Conservation (phyloP, 176 grass and related monocot species). For the Carex littledalei region DNA sequence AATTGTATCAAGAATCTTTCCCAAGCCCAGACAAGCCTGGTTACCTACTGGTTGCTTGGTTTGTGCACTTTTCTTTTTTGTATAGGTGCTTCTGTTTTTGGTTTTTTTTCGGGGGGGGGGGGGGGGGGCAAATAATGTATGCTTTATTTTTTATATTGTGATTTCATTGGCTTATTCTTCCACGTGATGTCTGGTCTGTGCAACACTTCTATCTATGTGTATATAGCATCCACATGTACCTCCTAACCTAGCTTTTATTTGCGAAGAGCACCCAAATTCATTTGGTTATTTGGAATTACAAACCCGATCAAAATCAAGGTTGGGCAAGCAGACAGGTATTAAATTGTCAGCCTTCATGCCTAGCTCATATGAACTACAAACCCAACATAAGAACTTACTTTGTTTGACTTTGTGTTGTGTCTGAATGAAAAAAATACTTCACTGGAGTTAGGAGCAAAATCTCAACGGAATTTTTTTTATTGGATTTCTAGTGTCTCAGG, state of each 20-base stretch:
- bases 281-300: neutral
- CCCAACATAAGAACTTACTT: neutral
- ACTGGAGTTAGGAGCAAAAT: neutral
- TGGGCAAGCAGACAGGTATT: neutral
- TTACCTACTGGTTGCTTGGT: conserved; percentile 96
- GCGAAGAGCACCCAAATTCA: neutral
- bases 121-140: neutral
- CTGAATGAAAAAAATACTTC: neutral
- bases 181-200: neutral
- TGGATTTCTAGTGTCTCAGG: neutral
- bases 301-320: neutral
- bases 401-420: neutral
- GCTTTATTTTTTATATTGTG: neutral
- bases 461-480: neutral
- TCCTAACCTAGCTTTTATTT: neutral
- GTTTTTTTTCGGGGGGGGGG: neutral
- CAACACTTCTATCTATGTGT: neutral
- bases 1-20: conserved; percentile 69
- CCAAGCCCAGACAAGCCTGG: conserved; percentile 85
- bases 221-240: neutral
- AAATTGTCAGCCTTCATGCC: neutral
- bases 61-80: conserved; percentile 22
- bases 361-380: neutral
- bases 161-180: neutral
- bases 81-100: neutral